phyloP scores from a whole-genome alignment of 768 basidiomycete species.

The Suillus subluteus region DNA sequence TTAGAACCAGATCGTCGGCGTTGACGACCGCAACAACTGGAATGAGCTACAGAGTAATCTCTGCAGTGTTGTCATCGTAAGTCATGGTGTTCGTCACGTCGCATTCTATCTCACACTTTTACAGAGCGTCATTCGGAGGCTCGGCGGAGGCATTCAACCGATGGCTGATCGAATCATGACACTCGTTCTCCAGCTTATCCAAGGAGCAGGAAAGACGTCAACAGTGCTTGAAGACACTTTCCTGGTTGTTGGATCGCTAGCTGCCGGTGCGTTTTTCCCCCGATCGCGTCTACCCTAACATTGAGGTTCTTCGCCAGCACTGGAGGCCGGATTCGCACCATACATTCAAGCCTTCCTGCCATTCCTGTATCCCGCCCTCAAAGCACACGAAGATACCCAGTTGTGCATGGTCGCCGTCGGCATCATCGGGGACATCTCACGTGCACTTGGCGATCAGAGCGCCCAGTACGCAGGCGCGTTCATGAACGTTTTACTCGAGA shows the following conservation, averaged over 20 bases:
- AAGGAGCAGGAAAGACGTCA: conserved; percentile 87
- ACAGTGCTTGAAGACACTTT: conserved; percentile 97
- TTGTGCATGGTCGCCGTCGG: conserved; percentile 95
- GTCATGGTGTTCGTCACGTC: conserved; percentile 30
- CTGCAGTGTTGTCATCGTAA: conserved; percentile 85
- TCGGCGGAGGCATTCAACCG: conserved; percentile 81
- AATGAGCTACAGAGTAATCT: conserved; percentile 97
- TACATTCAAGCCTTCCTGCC: conserved; percentile 88
- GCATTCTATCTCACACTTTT: conserved; percentile 12
- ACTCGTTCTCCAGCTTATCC: conserved; percentile 80
- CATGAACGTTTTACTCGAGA: conserved; percentile 91
- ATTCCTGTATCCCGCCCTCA: conserved; percentile 86
- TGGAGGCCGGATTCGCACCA: conserved; percentile 77
- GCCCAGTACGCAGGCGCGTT: conserved; percentile 84
- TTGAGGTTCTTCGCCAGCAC: conserved; percentile 45
- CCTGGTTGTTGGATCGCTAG: conserved; percentile 88
- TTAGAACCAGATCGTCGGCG: conserved; percentile 90
- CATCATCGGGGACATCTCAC: conserved; percentile 94
- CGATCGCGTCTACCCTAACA: neutral
- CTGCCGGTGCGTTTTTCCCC: conserved; percentile 54
- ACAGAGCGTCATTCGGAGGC: conserved; percentile 84
- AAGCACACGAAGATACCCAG: conserved; percentile 93
- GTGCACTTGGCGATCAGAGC: conserved; percentile 85
- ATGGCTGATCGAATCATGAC: conserved; percentile 97
- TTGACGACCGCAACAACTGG: conserved; percentile 98